Evolutionary conservation across 1,139 yeast genomes (phyloP).

Genomic region (Lipomyces yarrowii): DNA sequence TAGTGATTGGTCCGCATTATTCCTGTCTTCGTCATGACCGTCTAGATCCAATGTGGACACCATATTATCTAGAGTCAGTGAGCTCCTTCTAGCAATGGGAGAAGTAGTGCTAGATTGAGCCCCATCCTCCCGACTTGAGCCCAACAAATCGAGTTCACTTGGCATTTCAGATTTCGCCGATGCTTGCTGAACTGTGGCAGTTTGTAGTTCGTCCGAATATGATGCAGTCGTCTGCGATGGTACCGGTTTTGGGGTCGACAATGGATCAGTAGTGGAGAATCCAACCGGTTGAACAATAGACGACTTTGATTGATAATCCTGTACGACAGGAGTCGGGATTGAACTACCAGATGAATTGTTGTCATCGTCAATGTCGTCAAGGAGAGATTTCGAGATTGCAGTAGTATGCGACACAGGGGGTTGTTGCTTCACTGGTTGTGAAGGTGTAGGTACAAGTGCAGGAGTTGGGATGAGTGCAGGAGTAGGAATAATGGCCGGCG

Average conservation of each 20-base stretch:
- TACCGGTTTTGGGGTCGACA: background rate
- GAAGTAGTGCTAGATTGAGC: background rate
- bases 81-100: background rate
- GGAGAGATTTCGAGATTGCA: background rate
- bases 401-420: background rate
- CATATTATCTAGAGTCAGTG: background rate
- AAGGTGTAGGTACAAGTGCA: background rate
- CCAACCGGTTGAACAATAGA: background rate
- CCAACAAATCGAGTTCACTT: background rate
- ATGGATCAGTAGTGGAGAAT: background rate
- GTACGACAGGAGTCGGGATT: background rate
- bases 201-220: background rate
- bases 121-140: background rate
- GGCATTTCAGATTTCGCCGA: background rate
- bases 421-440: background rate
- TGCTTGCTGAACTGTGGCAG: background rate
- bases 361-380: background rate
- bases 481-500: background rate
- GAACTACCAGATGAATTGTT: background rate
- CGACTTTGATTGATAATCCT: background rate
- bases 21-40: background rate
- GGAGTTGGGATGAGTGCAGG: conserved; percentile 1
- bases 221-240: background rate
- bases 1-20: background rate
- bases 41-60: background rate